Evolutionary conservation across 306 rosid species (phyloP), one percentile per base, ranked within the genome.

Genomic region (Astragalus glycyphyllos): DNA sequence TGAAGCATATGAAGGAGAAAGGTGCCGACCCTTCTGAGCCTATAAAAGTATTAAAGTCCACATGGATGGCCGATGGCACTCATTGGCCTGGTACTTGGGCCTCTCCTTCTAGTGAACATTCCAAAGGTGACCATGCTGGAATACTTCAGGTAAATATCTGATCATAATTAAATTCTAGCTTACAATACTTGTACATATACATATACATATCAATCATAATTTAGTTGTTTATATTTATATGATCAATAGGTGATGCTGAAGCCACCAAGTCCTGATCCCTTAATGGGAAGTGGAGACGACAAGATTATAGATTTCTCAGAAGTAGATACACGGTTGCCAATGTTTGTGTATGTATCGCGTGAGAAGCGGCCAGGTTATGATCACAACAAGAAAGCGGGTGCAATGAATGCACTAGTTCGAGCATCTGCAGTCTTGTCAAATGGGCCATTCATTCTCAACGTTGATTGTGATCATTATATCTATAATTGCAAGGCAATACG

Each of bases 61-160:
- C 84, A 1, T 84, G 88, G 88, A 84, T 84, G 88, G 88, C 88
- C 14, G 88, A 84, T 68, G 88, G 86, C 2, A 78, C 88, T 10
- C 86, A 84, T 0, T 84, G 88, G 88, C 88, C 88, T 0, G 88
- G 88, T 5, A 81, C 88, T 61, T 84, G 88, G 88, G 23, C 61
- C 29, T n/a, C 40, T 20, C 17, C 88, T 44, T 71, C 77, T 7
- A 20, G 72, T 0, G 86, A 81, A 37, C 88, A 84, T 40, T 7
- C 80, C 6, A 81, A 51, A 58, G 57, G 84, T 9, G 88, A 84
- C 58, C 88, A 84, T 70, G 83, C 88, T 0, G 88, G 86, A 69
- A 81, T 84, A 35, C 86, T 84, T 49, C 88, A 84, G 84, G 87
- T 82, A 69, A 5, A 2, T 38, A 12, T 50, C 10, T 70, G 4